Base-by-base conservation (phyloP, 1,284 basidiomycete genomes). In the Flammula alnicola region DNA sequence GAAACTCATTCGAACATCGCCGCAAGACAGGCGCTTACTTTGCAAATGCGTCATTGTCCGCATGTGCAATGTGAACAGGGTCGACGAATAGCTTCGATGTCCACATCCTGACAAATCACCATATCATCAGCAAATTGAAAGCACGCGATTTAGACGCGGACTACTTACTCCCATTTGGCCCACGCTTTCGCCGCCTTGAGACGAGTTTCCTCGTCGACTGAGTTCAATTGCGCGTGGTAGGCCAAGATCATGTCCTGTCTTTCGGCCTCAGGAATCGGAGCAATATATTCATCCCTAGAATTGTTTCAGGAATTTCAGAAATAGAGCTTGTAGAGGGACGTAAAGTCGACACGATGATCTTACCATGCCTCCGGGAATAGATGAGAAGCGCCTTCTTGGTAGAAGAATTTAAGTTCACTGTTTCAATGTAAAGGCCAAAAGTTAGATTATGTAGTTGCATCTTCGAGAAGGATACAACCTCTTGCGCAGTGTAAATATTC, bases 371-470 rank as follows among this genome's bases (percentile, higher is more conserved):
- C 93, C 0, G 93, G 93, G 76, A 94, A 95, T 46, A 95, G 68
- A 65, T 88, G 84, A 2, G 85, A 88, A 14, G 87, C 72, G 7
- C 90, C 91, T 1, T 89, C 79, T 73, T 95, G 93, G 70, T 97
- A 98, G 76, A 98, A 97, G 76, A 95, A 98, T 20, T 81, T 77
- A 22, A 98, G 79, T 70, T 98, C 95, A 59, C 84, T 89, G 40
- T 12, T 32, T 16, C 12, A 47, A 23, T 20, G 17, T 40, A 14
- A n/a, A n/a, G n/a, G 22, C 29, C 11, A 35, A 37, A 19, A 32
- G n/a, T n/a, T n/a, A n/a, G n/a, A n/a, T n/a, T n/a, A n/a, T n/a
- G n/a, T n/a, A n/a, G n/a, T n/a, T n/a, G n/a, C n/a, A n/a, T n/a
- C 8, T 36, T 45, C 44, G 47, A 22, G 31, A 25, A 14, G 22